Evolutionary conservation across 805 yeast genomes (phyloP).

Genomic region (Candida boleticola): DNA sequence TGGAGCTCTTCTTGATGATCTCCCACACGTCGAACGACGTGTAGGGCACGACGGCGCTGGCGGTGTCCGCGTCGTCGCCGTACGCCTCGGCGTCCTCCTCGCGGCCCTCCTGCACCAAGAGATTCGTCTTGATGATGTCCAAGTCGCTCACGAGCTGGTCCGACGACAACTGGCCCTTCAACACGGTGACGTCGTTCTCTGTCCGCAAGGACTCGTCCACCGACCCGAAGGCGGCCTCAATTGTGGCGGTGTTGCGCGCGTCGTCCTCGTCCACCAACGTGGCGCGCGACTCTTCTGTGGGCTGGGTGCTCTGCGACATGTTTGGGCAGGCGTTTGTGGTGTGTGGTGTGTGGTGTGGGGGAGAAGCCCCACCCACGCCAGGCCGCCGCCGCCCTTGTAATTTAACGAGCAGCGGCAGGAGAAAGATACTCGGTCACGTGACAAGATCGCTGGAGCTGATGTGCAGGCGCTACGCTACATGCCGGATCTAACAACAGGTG

Average conservation of each 20-base stretch:
- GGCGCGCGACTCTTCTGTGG: not conserved
- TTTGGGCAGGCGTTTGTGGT: too few relatives aligned
- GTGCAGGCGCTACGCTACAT: too few relatives aligned
- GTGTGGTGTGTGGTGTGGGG: too few relatives aligned
- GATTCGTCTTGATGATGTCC: constrained; percentile 27
- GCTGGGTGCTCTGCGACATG: not conserved
- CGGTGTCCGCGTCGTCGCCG: constrained; percentile 6
- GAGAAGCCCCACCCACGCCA: too few relatives aligned
- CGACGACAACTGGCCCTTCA: constrained; percentile 25
- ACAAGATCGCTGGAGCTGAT: too few relatives aligned
- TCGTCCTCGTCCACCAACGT: constrained; percentile 9
- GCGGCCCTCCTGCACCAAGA: constrained; percentile 19
- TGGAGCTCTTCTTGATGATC: constrained; percentile 51
- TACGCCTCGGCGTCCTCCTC: constrained; percentile 15
- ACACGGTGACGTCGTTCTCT: constrained; percentile 20
- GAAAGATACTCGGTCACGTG: too few relatives aligned
- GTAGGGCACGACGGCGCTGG: not conserved
- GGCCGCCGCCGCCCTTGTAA: too few relatives aligned
- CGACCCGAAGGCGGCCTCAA: constrained; percentile 2
- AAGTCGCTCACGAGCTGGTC: constrained; percentile 28
- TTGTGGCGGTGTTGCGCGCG: constrained; percentile 8
- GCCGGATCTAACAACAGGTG: too few relatives aligned
- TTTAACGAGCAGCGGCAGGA: too few relatives aligned
- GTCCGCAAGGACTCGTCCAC: constrained; percentile 11
- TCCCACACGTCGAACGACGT: constrained; percentile 30